phyloP scores from a whole-genome alignment of 179 eudicot genomes.

The Beta macrorhiza region DNA sequence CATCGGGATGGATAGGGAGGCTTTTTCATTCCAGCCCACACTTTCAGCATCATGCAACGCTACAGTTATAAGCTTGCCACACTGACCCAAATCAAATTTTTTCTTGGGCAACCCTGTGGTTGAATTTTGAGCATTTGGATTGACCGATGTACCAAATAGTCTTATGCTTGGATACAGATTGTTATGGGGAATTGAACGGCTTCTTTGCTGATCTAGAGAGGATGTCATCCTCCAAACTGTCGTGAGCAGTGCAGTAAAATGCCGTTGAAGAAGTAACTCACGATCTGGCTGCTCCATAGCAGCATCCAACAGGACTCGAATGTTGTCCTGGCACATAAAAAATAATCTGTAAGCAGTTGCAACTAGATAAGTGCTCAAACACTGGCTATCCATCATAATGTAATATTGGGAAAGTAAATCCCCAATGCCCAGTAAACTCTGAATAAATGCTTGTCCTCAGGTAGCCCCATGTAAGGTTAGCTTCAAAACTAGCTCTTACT shows the following conservation, averaged over 20 bases:
- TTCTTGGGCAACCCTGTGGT: conserved; percentile 36
- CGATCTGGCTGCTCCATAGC: conserved; percentile 72
- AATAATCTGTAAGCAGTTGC: not conserved
- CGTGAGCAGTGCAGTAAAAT: conserved; percentile 72
- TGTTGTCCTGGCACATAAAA: conserved; percentile 61
- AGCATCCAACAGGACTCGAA: conserved; percentile 67
- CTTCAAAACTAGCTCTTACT: not conserved
- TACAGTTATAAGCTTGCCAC: conserved; percentile 51
- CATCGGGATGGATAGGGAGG: conserved; percentile 30
- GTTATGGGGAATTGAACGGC: conserved; percentile 36
- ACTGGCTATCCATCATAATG: not conserved
- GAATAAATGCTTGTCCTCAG: not conserved
- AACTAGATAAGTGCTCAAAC: conserved; percentile 1
- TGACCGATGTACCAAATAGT: conserved; percentile 38
- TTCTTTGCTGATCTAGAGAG: conserved; percentile 37
- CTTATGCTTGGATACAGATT: conserved; percentile 46
- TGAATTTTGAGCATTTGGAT: conserved; percentile 34
- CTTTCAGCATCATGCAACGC: conserved; percentile 53
- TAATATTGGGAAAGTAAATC: not conserved
- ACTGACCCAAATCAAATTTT: conserved; percentile 46
- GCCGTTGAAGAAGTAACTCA: conserved; percentile 81
- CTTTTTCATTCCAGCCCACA: conserved; percentile 28
- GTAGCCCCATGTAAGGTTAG: not conserved
- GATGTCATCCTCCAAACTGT: conserved; percentile 66
- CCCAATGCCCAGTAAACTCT: not conserved